Evolutionary conservation across 352 stramenopile species (phyloP).

Genomic region (Globisporangium parvum): DNA sequence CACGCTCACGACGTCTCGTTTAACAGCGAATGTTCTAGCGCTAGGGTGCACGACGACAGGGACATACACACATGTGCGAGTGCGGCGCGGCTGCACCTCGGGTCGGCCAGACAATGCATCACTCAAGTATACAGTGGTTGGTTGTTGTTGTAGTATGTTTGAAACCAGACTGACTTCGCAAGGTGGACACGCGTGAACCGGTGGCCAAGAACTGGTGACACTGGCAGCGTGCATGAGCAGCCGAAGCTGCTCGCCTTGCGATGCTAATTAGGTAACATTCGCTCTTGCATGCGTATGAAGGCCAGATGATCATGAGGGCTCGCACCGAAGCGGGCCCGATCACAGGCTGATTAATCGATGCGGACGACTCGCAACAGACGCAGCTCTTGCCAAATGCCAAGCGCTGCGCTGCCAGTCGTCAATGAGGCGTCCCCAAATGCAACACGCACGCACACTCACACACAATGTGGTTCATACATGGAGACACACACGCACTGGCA

Average conservation of each 20-base stretch:
- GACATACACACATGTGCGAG: no score
- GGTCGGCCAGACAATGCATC: no score
- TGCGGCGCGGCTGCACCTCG: no score
- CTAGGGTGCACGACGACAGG: no score
- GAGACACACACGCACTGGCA: background rate
- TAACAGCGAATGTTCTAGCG: no score
- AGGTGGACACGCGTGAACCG: conserved; percentile 53
- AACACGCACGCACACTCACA: conserved; percentile 13
- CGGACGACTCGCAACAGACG: conserved; percentile 8
- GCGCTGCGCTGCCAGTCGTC: background rate
- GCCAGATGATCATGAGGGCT: conserved; percentile 66
- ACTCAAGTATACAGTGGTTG: background rate
- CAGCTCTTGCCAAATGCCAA: background rate
- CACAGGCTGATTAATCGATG: conserved; percentile 90
- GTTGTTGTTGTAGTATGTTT: conserved; percentile 40
- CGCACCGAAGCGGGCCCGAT: conserved; percentile 25
- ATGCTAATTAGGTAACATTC: conserved; percentile 87
- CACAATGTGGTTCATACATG: conserved; percentile 1
- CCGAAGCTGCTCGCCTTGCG: conserved; percentile 32
- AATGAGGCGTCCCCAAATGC: conserved; percentile 4
- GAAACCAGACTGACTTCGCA: conserved; percentile 83
- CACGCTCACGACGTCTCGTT: no score
- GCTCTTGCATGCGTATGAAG: conserved; percentile 87
- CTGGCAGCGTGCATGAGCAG: conserved; percentile 37
- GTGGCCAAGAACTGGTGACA: conserved; percentile 80